Evolutionary conservation across 2,329 filamentous ascomycete species (phyloP).

Genomic region (Colletotrichum chrysophilum): DNA sequence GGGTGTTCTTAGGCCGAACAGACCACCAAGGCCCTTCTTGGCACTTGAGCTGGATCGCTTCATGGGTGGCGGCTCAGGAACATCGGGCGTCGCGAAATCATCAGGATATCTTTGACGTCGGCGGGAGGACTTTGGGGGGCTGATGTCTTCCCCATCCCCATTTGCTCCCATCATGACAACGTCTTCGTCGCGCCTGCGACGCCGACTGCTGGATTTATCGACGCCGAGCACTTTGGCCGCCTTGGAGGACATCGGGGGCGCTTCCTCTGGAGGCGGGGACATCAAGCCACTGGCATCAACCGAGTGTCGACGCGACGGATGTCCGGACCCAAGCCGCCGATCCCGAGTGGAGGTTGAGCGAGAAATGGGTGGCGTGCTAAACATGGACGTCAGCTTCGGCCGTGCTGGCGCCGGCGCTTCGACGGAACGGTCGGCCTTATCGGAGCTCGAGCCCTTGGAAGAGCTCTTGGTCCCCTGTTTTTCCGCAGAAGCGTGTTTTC

Average conservation of each 20-base stretch:
- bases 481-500: conserved; percentile 48
- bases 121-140: conserved; percentile 31
- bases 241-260: conserved; percentile 71
- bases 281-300: conserved; percentile 69
- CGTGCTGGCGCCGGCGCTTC: conserved; percentile 59
- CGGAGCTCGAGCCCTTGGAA: conserved; percentile 76
- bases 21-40: conserved; percentile 60
- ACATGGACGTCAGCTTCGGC: conserved; percentile 66
- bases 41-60: conserved; percentile 42
- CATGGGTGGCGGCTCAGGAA: conserved; percentile 32
- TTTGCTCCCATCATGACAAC: conserved; percentile 46
- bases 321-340: conserved; percentile 61
- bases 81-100: conserved; percentile 43
- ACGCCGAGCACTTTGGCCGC: conserved; percentile 78
- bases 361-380: conserved; percentile 71
- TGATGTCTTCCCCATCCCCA: conserved; percentile 18
- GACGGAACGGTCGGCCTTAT: conserved; percentile 63
- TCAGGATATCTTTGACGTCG: conserved; percentile 38
- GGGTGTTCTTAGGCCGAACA: conserved; percentile 64
- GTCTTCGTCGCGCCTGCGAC: conserved; percentile 49
- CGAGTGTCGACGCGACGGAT: conserved; percentile 71
- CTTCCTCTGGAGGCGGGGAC: conserved; percentile 76
- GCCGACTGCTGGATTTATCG: conserved; percentile 44
- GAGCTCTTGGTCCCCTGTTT: conserved; percentile 63
- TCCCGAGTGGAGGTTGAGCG: conserved; percentile 74